Base-by-base conservation (phyloP, 352 stramenopile genomes). In the Phytophthora vignae region DNA sequence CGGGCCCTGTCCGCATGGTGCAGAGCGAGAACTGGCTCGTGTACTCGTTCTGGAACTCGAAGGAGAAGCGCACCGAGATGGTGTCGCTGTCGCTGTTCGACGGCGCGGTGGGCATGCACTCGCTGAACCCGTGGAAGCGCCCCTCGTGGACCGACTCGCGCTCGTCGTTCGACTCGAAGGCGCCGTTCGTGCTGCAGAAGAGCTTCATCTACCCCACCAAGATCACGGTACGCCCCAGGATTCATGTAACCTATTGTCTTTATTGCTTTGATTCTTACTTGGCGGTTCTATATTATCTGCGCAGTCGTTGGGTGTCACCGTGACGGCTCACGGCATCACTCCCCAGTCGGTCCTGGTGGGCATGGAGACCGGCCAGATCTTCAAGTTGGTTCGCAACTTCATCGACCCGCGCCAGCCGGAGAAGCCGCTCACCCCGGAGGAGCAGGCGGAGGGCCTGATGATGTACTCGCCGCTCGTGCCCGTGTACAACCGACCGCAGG, bases 11-110 rank as follows among this genome's bases (percentile, higher is more conserved):
- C 12, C 81, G 82, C 21, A 92, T 96, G 75, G 79, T 87, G 59
- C 87, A 96, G 76, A 95, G 90, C 57, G 98, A 99, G 64, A 99
- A 99, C 76, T 99, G 92, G 94, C 77, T 99, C 9, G 88, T 99
- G 36, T 99, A 99, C 69, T 91, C 97, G 29, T 99, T 95, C 82
- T 98, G 95, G 87, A 99, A 98, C 78, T 69, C 82, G 0, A 95
- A 95, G 71, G 86, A 93, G 42, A 96, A 94, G 68, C 88, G 87
- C 56, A 95, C 86, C 1, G 88, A 95, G 60, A 49, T 96, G 50
- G 87, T 94, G 52, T 95, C 88, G 53, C 54, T 96, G n/a, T 85
- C 84, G 48, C 84, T 99, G 8, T 98, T 98, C 72, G 98, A 99
- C 56, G 97, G 98, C 50, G 97, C 98, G 42, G 97, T 99, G 58